These are phyloP conservation scores for Tulasnella sp. DNA, from an alignment of 768 basidiomycete species.

Conservation along the genomic window DNA sequence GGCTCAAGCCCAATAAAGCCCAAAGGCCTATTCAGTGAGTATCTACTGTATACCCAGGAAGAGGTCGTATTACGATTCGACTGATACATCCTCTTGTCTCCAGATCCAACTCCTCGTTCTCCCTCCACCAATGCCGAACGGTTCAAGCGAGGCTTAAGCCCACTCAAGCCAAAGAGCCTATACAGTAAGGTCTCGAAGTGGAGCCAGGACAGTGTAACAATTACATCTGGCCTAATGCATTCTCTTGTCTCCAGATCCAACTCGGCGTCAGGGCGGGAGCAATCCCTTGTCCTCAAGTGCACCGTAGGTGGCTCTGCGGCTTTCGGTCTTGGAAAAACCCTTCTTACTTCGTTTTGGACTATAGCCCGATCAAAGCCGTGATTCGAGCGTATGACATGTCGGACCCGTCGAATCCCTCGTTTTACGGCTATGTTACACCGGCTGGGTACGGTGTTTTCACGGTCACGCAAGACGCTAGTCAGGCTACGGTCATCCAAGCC, in stretches of 20 bases:
- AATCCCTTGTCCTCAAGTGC: neutral
- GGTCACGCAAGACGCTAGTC: neutral
- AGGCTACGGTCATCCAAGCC: neutral
- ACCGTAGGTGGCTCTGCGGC: neutral
- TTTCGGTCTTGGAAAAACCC: neutral
- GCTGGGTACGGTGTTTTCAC: neutral
- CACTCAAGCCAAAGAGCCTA: no score
- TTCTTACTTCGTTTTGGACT: neutral
- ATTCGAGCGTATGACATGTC: neutral
- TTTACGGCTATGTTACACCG: neutral
- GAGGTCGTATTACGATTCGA: neutral
- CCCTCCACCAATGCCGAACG: no score
- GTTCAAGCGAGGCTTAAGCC: no score
- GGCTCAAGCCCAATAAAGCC: neutral
- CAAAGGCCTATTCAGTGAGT: neutral
- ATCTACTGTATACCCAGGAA: neutral
- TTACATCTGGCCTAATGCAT: no score
- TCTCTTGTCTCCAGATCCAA: neutral
- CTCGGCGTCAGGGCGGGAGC: neutral
- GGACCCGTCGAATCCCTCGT: neutral
- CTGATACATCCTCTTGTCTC: neutral
- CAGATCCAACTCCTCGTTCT: no score
- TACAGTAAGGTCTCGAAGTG: no score
- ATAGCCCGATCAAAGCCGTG: neutral
- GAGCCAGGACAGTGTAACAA: no score